Percentiles rank a stretch among this genome's conserved stretches.
phyloP scores from a whole-genome alignment of 768 basidiomycete species.

The Auricularia cornea region DNA sequence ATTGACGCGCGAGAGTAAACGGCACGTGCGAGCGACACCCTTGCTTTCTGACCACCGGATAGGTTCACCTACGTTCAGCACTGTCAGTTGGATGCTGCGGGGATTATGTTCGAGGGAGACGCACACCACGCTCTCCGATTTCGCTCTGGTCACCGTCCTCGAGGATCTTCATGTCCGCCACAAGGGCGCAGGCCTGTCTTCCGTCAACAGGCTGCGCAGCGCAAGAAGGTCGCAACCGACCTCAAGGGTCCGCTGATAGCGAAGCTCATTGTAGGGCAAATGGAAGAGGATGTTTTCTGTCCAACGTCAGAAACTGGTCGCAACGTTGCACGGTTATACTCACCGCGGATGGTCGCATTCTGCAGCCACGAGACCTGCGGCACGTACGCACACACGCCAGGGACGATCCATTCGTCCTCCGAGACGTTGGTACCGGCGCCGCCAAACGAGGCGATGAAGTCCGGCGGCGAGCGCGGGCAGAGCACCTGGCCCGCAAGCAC shows the following conservation, averaged over 20 bases:
- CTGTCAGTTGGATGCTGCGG: slow-evolving; percentile 58
- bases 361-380: slow-evolving; percentile 37
- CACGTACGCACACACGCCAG: slow-evolving; percentile 78
- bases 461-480: slow-evolving; percentile 79
- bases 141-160: slow-evolving; percentile 41
- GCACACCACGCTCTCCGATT: slow-evolving; percentile 27
- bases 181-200: slow-evolving; percentile 26
- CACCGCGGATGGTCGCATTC: slow-evolving; percentile 41
- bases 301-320: slow-evolving; percentile 12
- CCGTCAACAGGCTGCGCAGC: slow-evolving; percentile 23
- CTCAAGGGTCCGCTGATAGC: slow-evolving; percentile 72
- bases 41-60: slow-evolving; percentile 42
- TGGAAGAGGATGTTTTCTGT: slow-evolving; percentile 72
- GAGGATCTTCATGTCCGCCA: slow-evolving; percentile 68
- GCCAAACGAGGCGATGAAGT: slow-evolving; percentile 55
- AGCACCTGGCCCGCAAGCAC: slow-evolving; percentile 70
- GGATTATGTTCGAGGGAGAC: slow-evolving; percentile 48
- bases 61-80: slow-evolving; percentile 23
- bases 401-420: slow-evolving; percentile 66
- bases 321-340: not conserved
- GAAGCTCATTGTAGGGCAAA: slow-evolving; percentile 59
- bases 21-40: slow-evolving; percentile 72
- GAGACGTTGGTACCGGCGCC: slow-evolving; percentile 27
- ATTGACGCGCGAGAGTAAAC: slow-evolving; percentile 83
- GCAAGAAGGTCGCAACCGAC: slow-evolving; percentile 32